Percentiles rank a stretch among this genome's conserved stretches.
Evolutionary conservation across 495 filamentous ascomycete species (phyloP).

Genomic region (Aspergillus affinis): DNA sequence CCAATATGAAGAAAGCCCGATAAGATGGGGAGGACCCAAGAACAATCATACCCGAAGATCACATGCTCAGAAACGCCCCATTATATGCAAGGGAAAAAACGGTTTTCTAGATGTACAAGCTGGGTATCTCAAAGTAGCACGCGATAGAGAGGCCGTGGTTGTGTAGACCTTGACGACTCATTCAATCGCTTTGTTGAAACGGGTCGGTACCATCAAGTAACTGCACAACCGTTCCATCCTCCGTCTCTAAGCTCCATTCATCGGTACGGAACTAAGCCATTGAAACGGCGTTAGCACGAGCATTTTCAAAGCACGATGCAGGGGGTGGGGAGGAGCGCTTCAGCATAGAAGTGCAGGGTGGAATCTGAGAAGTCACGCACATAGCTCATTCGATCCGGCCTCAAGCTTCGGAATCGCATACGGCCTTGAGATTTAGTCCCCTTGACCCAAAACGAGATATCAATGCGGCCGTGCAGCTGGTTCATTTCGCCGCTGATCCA

Average conservation of each 20-base stretch:
- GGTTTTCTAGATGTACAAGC: constrained; percentile 26
- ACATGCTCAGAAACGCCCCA: constrained; percentile 27
- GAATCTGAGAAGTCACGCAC: constrained; percentile 44
- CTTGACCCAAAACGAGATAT: constrained; percentile 85
- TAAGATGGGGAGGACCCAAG: neutral
- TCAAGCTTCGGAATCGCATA: constrained; percentile 78
- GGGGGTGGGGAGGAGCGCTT: neutral
- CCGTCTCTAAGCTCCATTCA: constrained; percentile 72
- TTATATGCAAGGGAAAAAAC: constrained; percentile 24
- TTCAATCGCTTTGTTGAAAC: constrained; percentile 45
- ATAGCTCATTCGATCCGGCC: constrained; percentile 69
- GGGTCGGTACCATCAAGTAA: constrained; percentile 64
- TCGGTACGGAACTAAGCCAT: constrained; percentile 62
- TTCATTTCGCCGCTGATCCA: constrained; percentile 95
- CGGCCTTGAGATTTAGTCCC: constrained; percentile 69
- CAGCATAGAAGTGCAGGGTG: too few relatives aligned
- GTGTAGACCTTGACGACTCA: neutral
- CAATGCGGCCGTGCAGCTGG: constrained; percentile 86
- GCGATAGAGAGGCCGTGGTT: neutral
- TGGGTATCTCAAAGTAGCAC: neutral
- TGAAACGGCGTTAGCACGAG: neutral
- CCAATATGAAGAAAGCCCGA: neutral
- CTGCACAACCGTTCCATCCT: constrained; percentile 64
- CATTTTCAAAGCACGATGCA: constrained; percentile 2
- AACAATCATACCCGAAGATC: neutral